Conservation (phyloP, 345 rosid genomes). For the Rhodamnia rubescens region DNA sequence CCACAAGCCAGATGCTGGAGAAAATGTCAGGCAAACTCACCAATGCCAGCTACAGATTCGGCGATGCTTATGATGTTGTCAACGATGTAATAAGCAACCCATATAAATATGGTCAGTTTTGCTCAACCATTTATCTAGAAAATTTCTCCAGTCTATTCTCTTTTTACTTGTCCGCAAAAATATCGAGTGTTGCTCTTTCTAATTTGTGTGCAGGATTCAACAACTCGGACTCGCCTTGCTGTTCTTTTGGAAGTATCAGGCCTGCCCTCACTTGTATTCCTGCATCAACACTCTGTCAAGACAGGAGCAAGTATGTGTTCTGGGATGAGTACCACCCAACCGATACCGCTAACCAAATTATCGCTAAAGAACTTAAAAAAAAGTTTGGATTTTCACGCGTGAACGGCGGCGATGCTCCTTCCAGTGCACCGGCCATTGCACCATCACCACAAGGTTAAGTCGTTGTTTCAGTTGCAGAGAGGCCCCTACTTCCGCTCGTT, state of each 20-base stretch:
- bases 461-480: neutral
- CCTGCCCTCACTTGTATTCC: slow-evolving; percentile 89
- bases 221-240: slow-evolving; percentile 78
- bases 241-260: slow-evolving; percentile 73
- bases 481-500: neutral
- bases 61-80: slow-evolving; percentile 82
- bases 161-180: neutral
- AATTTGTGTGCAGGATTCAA: slow-evolving; percentile 41
- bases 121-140: neutral
- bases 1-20: slow-evolving; percentile 29
- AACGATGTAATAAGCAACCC: slow-evolving; percentile 63
- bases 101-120: slow-evolving; percentile 40
- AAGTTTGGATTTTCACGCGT: slow-evolving; percentile 43
- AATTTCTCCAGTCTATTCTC: neutral
- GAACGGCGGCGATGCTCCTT: slow-evolving; percentile 12
- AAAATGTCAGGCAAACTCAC: slow-evolving; percentile 28
- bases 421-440: slow-evolving; percentile 18
- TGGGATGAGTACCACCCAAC: slow-evolving; percentile 99
- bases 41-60: slow-evolving; percentile 55
- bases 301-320: slow-evolving; percentile 82
- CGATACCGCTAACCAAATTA: slow-evolving; percentile 63
- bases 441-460: slow-evolving; percentile 6
- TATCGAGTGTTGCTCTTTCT: neutral
- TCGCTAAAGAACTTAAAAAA: slow-evolving; percentile 73
- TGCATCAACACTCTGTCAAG: slow-evolving; percentile 66